These are phyloP conservation scores for Penicillium simplicissimum DNA, from an alignment of 495 filamentous ascomycete species.

Conservation along the genomic window DNA sequence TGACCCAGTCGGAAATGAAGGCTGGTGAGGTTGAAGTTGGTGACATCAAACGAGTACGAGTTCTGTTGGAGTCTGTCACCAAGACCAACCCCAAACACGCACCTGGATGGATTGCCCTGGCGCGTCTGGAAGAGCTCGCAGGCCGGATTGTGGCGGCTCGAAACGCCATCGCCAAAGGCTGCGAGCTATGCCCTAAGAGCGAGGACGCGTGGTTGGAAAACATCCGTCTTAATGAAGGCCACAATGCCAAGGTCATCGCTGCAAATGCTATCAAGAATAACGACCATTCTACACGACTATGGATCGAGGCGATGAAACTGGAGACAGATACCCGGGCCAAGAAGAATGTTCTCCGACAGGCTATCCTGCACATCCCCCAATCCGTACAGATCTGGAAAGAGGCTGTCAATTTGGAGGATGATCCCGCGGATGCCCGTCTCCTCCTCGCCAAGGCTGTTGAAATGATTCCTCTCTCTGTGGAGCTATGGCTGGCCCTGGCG, in stretches of 20 bases:
- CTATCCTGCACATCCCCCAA: conserved; percentile 84
- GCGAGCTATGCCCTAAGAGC: conserved; percentile 86
- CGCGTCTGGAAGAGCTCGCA: conserved; percentile 88
- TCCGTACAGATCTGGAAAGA: conserved; percentile 96
- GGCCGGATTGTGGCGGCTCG: conserved; percentile 86
- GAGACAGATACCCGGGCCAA: conserved; percentile 77
- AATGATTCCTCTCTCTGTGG: conserved; percentile 87
- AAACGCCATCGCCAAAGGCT: conserved; percentile 80
- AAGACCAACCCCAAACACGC: conserved; percentile 93
- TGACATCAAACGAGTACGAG: conserved; percentile 94
- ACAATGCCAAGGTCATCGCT: conserved; percentile 95
- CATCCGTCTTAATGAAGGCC: conserved; percentile 85
- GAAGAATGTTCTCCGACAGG: conserved; percentile 87
- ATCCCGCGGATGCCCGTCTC: conserved; percentile 79
- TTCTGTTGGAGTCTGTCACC: conserved; percentile 89
- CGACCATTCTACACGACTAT: conserved; percentile 81
- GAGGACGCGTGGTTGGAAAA: conserved; percentile 96
- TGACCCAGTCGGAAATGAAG: conserved; percentile 74
- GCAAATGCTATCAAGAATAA: conserved; percentile 90
- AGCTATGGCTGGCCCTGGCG: conserved; percentile 92
- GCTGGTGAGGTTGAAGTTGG: conserved; percentile 83
- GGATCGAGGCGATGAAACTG: conserved; percentile 93
- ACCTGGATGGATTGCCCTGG: conserved; percentile 94
- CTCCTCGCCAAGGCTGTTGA: conserved; percentile 91
- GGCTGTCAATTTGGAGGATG: conserved; percentile 92